These are phyloP conservation scores for Pythium apleroticum DNA, from an alignment of 352 stramenopile species.

Conservation along the genomic window DNA sequence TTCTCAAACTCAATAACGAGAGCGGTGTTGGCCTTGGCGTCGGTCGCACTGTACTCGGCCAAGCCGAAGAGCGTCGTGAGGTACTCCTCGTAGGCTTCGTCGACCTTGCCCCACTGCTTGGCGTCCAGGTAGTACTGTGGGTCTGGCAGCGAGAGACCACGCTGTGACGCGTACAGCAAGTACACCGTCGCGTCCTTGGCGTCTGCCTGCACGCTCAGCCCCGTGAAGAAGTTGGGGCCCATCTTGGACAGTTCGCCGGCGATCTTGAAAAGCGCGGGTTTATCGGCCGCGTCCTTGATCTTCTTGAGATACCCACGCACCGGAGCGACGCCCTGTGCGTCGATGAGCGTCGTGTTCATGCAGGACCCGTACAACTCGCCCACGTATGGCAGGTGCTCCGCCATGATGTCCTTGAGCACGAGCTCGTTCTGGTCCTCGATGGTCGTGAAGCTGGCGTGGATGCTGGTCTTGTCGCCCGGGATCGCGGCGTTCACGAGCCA, in stretches of 20 bases:
- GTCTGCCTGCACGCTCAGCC: slow-evolving; percentile 68
- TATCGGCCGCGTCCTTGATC: slow-evolving; percentile 38
- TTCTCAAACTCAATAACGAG: slow-evolving; percentile 87
- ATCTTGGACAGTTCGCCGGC: slow-evolving; percentile 51
- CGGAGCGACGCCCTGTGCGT: slow-evolving; percentile 40
- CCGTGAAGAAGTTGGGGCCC: slow-evolving; percentile 81
- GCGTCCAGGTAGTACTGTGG: slow-evolving; percentile 92
- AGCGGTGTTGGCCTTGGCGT: slow-evolving; percentile 38
- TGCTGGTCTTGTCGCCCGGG: slow-evolving; percentile 26
- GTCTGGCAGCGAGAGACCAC: slow-evolving; percentile 86
- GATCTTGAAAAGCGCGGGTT: slow-evolving; percentile 46
- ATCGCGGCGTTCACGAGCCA: slow-evolving; percentile 38
- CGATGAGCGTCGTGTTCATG: slow-evolving; percentile 42
- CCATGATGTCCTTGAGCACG: slow-evolving; percentile 37
- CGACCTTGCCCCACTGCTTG: slow-evolving; percentile 73
- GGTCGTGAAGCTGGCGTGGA: slow-evolving; percentile 31
- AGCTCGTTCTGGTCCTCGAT: slow-evolving; percentile 39
- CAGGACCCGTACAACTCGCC: slow-evolving; percentile 41
- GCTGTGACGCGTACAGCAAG: slow-evolving; percentile 81
- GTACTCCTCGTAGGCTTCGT: slow-evolving; percentile 70
- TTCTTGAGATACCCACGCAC: slow-evolving; percentile 33
- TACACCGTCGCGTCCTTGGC: slow-evolving; percentile 83
- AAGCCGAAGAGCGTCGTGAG: slow-evolving; percentile 79
- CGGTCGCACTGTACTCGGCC: slow-evolving; percentile 33
- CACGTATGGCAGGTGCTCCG: slow-evolving; percentile 37